phyloP scores from a whole-genome alignment of 2,329 filamentous ascomycete species.

The Colletotrichum nymphaeae region DNA sequence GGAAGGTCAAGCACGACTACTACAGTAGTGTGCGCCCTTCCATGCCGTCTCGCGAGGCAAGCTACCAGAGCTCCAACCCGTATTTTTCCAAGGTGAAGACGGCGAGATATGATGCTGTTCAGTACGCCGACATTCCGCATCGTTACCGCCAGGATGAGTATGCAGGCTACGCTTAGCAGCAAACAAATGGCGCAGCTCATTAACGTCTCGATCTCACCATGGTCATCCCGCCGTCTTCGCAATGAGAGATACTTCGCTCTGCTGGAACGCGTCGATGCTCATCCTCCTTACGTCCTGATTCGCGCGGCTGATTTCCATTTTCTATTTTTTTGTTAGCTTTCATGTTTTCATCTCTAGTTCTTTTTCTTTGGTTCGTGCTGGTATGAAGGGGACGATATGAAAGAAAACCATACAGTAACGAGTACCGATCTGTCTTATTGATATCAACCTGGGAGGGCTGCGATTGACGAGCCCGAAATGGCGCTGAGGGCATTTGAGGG shows the following conservation, averaged over 20 bases:
- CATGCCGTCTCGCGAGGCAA: conserved; percentile 44
- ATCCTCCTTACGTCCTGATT: background rate
- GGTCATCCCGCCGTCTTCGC: background rate
- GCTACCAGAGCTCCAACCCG: conserved; percentile 43
- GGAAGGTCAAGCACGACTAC: conserved; percentile 24
- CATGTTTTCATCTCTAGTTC: conserved; percentile 7
- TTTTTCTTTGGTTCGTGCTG: conserved; percentile 32
- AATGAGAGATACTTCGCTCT: conserved; percentile 18
- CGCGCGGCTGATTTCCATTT: background rate
- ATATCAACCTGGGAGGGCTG: conserved; percentile 33
- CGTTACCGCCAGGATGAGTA: conserved; percentile 40
- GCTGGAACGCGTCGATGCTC: conserved; percentile 21
- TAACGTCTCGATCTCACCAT: background rate
- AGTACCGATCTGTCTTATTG: conserved; percentile 36
- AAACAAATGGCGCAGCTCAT: background rate
- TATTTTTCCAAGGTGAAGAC: conserved; percentile 47
- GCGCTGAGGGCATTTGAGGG: conserved; percentile 28
- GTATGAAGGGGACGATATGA: conserved; percentile 26
- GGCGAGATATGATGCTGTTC: conserved; percentile 46
- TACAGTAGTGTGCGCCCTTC: conserved; percentile 41
- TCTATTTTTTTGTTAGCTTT: background rate
- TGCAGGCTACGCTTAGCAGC: background rate
- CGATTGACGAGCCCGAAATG: conserved; percentile 22
- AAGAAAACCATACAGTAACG: conserved; percentile 36
- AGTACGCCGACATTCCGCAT: conserved; percentile 44